Base-by-base conservation (phyloP, 2,329 filamentous ascomycete genomes). In the Cladosporium sphaerospermum region DNA sequence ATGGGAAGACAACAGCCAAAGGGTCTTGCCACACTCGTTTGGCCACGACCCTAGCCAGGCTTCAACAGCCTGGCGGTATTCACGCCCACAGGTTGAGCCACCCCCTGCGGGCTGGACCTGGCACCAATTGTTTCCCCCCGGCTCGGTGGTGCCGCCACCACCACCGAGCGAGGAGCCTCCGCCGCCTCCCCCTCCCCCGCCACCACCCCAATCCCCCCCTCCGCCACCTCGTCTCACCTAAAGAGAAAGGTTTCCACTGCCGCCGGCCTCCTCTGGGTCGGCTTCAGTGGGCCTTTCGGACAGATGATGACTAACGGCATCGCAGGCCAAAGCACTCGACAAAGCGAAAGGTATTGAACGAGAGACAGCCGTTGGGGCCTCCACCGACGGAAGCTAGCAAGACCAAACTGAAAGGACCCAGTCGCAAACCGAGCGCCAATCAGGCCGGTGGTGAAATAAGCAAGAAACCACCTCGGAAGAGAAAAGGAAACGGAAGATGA, bases 281-380 rank as follows among this genome's bases (percentile, higher is more conserved):
- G 40, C 32, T 16, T 51, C 48, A n/a, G 43, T 44, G 48, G 48
- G 43, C 13, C 14, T 44, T 40, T 44, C 48, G 13, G 40, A 44
- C 28, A 44, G 32, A 36, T 37, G 37, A 40, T 44, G 31, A 51
- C 48, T 14, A 11, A 50, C 31, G 34, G 47, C 28, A n/a, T 31
- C 48, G 8, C 13, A 32, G 10, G 18, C 32, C n/a, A 18, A 39
- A 39, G 14, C 36, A 4, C n/a, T 39, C 36, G 36, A 39, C 36
- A n/a, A 39, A 14, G n/a, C 13, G 7, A 39, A 14, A 51, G 48
- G 48, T 23, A 32, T 31, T 28, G 40, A 43, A 43, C 37, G 16
- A 44, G 40, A 42, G 48, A 31, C 40, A 14, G n/a, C 16, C 36
- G n/a, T 14, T 14, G 36, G 13, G 36, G 4, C 23, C 23, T 28